Evolutionary conservation across 129 eudicot species (phyloP).

Genomic region (Flaveria linearis): DNA sequence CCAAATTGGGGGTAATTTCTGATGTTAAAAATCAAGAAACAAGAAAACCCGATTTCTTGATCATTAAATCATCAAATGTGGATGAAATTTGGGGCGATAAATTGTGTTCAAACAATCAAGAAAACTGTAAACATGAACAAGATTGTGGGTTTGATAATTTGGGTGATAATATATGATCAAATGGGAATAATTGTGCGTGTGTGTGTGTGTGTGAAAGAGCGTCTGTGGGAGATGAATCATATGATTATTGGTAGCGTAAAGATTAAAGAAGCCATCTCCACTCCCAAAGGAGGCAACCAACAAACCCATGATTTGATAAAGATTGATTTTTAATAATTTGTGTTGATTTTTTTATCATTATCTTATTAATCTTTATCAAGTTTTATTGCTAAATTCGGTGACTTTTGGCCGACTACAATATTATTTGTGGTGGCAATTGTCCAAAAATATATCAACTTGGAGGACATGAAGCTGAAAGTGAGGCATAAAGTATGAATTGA

Average conservation of each 20-base stretch:
- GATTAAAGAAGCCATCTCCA: constrained; percentile 32
- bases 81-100: constrained; percentile 2
- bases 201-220: constrained; percentile 27
- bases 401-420: constrained; percentile 23
- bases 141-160: constrained; percentile 9
- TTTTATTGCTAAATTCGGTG: constrained; percentile 16
- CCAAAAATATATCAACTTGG: constrained; percentile 6
- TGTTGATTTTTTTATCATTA: constrained; percentile 14
- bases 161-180: neutral
- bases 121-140: neutral
- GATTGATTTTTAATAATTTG: constrained; percentile 22
- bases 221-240: constrained; percentile 30
- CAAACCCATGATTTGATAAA: constrained; percentile 33
- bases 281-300: constrained; percentile 22
- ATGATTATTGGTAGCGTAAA: constrained; percentile 36
- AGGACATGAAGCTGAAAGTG: constrained; percentile 1
- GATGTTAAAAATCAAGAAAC: neutral
- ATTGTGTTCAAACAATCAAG: constrained; percentile 7
- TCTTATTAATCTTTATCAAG: constrained; percentile 17
- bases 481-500: neutral
- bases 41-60: constrained; percentile 16
- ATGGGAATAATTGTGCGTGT: constrained; percentile 18
- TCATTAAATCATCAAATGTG: neutral
- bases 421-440: neutral
- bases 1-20: neutral